A percentile compares a stretch with the other conserved stretches of the same genome.
Evolutionary conservation across 257 asterid species (phyloP).

Genomic region (Penstemon eatonii): DNA sequence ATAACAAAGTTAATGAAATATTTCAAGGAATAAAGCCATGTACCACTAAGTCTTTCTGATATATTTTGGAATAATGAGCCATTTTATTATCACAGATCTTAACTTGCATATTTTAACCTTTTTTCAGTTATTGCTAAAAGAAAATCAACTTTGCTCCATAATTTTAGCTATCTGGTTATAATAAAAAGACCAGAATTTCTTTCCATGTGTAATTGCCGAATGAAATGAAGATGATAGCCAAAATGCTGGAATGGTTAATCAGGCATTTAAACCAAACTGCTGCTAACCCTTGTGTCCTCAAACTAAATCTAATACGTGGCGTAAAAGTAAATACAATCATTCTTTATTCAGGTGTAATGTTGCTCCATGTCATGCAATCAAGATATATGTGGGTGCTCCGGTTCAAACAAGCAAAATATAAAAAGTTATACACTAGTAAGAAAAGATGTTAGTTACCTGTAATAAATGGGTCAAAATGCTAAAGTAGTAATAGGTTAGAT

Average conservation of each 20-base stretch:
- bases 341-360: conserved; percentile 9
- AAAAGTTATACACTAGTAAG: background rate
- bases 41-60: background rate
- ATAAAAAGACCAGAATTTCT: background rate
- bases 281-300: conserved; percentile 10
- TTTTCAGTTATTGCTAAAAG: too few species aligned
- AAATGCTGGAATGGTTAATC: conserved; percentile 2
- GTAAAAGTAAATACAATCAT: background rate
- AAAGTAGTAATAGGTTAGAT: conserved; percentile 1
- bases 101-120: background rate
- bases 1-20: background rate
- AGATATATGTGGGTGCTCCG: conserved; percentile 7
- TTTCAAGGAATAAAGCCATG: background rate
- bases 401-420: conserved; percentile 5
- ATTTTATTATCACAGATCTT: conserved; percentile 7
- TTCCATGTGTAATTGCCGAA: background rate
- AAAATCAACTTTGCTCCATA: too few species aligned
- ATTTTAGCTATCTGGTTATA: background rate
- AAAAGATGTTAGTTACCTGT: conserved; percentile 15
- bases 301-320: conserved; percentile 4
- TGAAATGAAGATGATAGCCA: background rate
- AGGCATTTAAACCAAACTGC: background rate
- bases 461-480: conserved; percentile 1
- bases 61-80: background rate
- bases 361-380: conserved; percentile 18